A percentile compares a stretch with the other conserved stretches of the same genome.
phyloP scores from a whole-genome alignment of 2,329 filamentous ascomycete genomes.

The Berkeleyomyces rouxiae region DNA sequence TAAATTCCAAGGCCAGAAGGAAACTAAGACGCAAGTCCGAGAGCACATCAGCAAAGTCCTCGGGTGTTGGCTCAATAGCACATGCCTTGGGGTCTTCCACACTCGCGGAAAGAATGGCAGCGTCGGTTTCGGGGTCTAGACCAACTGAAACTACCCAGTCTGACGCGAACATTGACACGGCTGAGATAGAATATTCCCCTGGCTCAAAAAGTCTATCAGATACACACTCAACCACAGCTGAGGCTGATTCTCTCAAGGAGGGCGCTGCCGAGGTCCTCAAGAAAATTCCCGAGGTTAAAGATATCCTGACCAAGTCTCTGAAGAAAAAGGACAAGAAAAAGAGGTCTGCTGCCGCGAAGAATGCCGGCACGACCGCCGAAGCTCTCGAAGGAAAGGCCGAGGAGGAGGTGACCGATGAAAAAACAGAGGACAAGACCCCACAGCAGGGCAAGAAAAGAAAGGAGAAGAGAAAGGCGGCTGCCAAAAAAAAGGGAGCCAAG shows the following conservation, averaged over 20 bases:
- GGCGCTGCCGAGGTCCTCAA: conserved; percentile 12
- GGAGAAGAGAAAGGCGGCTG: background rate
- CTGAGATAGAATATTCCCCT: background rate
- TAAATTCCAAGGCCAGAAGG: background rate
- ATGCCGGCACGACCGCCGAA: background rate
- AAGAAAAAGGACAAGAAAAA: conserved; percentile 12
- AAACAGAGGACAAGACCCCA: background rate
- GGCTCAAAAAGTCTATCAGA: background rate
- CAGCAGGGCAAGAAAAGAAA: background rate
- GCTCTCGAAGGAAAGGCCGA: background rate
- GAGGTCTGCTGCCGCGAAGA: background rate
- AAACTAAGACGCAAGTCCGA: background rate
- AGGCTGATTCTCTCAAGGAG: conserved; percentile 10
- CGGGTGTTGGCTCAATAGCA: background rate
- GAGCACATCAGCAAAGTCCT: background rate
- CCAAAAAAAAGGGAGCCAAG: background rate
- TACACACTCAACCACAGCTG: background rate
- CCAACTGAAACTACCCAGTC: background rate
- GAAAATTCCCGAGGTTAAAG: conserved; percentile 7
- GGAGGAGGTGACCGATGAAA: background rate
- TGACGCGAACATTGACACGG: background rate
- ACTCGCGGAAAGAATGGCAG: background rate
- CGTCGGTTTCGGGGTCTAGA: background rate
- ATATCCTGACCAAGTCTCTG: conserved; percentile 12
- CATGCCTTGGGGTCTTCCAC: background rate